Evolutionary conservation across 2,329 filamentous ascomycete genomes (phyloP).

Genomic region (Colletotrichum euphorbiae): DNA sequence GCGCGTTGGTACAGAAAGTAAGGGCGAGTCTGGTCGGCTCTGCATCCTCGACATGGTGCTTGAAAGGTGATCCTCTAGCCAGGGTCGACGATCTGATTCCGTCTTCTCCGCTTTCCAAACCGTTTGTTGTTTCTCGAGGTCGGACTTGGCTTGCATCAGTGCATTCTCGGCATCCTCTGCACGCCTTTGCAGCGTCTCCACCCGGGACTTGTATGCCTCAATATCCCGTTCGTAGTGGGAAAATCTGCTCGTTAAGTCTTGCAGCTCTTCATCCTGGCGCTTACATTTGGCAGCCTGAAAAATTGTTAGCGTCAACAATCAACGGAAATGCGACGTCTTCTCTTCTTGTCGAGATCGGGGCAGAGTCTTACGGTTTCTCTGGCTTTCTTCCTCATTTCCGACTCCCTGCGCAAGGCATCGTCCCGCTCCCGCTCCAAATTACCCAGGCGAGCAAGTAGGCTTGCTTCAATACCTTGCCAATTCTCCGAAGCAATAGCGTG

Average conservation of each 20-base stretch:
- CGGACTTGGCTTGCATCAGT: slow-evolving; percentile 64
- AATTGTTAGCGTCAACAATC: slow-evolving; percentile 43
- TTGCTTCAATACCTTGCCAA: slow-evolving; percentile 96
- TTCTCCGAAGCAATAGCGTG: slow-evolving; percentile 95
- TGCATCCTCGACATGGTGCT: slow-evolving; percentile 56
- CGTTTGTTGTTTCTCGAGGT: slow-evolving; percentile 63
- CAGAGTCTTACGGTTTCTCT: slow-evolving; percentile 78
- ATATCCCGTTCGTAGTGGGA: slow-evolving; percentile 74
- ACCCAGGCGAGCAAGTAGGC: slow-evolving; percentile 79
- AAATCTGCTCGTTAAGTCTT: slow-evolving; percentile 73
- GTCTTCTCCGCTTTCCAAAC: slow-evolving; percentile 55
- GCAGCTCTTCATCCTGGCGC: slow-evolving; percentile 84
- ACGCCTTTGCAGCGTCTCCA: slow-evolving; percentile 72
- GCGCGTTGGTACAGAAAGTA: slow-evolving; percentile 60
- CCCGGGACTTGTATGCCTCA: slow-evolving; percentile 66
- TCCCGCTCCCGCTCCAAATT: slow-evolving; percentile 91
- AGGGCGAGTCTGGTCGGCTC: slow-evolving; percentile 66
- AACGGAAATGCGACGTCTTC: not conserved
- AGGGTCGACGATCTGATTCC: slow-evolving; percentile 58
- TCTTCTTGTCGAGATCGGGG: not conserved
- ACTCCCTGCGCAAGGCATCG: slow-evolving; percentile 84
- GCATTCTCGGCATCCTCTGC: slow-evolving; percentile 74
- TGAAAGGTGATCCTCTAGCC: slow-evolving; percentile 62
- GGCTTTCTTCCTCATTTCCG: slow-evolving; percentile 88
- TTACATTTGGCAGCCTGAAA: slow-evolving; percentile 71